phyloP scores from a whole-genome alignment of 2,329 filamentous ascomycete species.

The Colletotrichum camelliae region DNA sequence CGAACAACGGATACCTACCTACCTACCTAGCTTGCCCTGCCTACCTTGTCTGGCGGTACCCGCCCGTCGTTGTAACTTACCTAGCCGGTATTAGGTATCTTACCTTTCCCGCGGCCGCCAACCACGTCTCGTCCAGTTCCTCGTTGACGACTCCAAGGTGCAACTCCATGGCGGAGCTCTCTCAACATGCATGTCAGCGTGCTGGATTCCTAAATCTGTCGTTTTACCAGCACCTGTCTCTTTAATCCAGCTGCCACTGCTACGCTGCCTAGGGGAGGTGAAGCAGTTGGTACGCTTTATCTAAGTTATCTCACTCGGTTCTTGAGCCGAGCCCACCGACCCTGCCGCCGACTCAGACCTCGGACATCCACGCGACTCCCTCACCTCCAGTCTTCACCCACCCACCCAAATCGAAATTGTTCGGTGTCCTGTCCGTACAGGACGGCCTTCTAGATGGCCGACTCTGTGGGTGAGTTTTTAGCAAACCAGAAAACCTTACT shows the following conservation, averaged over 20 bases:
- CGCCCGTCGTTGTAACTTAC: not conserved
- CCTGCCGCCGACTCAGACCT: slow-evolving; percentile 12
- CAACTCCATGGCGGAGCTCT: slow-evolving; percentile 15
- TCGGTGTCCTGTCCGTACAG: not conserved
- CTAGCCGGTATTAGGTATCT: not conserved
- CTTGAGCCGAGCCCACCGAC: slow-evolving; percentile 10
- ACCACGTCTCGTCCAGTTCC: not conserved
- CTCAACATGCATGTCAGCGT: slow-evolving; percentile 18
- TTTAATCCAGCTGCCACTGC: not conserved
- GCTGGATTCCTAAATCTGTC: slow-evolving; percentile 5
- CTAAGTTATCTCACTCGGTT: slow-evolving; percentile 8
- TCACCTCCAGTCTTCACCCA: not conserved
- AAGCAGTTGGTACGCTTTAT: not conserved
- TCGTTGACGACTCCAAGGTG: not conserved
- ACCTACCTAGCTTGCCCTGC: not conserved
- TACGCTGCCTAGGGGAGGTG: slow-evolving; percentile 1
- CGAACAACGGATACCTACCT: not conserved
- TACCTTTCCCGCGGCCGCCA: not conserved
- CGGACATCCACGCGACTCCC: slow-evolving; percentile 5
- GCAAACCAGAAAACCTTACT: slow-evolving; percentile 12
- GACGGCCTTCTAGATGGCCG: slow-evolving; percentile 35
- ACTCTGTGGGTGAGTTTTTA: slow-evolving; percentile 42
- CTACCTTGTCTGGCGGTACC: not conserved
- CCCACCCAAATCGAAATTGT: not conserved
- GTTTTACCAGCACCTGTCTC: slow-evolving; percentile 2